Evolutionary conservation across 768 basidiomycete species (phyloP), one percentile per base, ranked within the genome.

Genomic region (Russula emetica): DNA sequence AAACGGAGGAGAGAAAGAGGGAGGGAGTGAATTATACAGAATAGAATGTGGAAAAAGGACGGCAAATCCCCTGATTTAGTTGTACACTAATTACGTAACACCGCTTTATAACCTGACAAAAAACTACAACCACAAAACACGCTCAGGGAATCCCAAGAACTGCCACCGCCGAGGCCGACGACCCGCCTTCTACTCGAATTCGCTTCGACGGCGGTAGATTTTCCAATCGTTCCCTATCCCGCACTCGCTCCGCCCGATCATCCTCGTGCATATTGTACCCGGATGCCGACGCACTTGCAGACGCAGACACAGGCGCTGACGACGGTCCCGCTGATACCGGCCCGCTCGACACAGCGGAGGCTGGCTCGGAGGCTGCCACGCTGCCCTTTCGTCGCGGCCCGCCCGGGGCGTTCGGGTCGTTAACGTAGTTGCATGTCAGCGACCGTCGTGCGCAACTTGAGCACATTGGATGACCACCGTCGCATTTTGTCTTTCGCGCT

Each of bases 401-500:
- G 51, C 54, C 58, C 32, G 68, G 66, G n/a, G 49, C 62, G 45
- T 67, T 59, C 45, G 75, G 76, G 67, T 90, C 88, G 70, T 92
- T 88, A 47, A 87, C 86, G 75, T 92, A 93, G 73, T 85, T 88
- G 78, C 91, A 93, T 50, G 82, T 79, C 72, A 92, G 79, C 49
- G 83, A 82, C 68, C 91, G 79, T 64, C 88, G 87, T 63, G 86
- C 83, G 74, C 91, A 93, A 75, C 90, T 91, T 59, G 87, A 85
- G 72, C 91, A 93, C 30, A 86, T 82, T 34, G 91, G 91, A 71
- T 90, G 89, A n/a, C 81, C 87, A 45, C 91, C 91, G 73, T 93
- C 91, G 69, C 91, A 93, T 72, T 90, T 87, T 22, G 91, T 93
- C 78, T 93, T 93, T 64, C 91, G 91, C 40, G 90, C 91, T 92